Evolutionary conservation across 108 stramenopile species (phyloP), one percentile per base, ranked within the genome.

Genomic region (Cylindrotheca fusiformis): DNA sequence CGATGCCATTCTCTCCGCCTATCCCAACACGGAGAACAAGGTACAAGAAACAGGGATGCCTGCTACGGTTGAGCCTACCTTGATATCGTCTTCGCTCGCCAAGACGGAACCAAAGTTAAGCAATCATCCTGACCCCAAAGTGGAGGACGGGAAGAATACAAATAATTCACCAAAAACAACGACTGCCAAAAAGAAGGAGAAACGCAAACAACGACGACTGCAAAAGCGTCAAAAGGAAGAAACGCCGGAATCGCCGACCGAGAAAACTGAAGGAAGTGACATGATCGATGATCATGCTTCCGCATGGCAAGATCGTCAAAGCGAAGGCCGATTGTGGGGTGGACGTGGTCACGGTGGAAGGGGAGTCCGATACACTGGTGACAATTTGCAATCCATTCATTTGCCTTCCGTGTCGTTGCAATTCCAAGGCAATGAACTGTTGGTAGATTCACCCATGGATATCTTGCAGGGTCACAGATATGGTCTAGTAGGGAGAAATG

Each of bases 401-500:
- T 58, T 85, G 26, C 68, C 79, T 18, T 58, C 48, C 20, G 77
- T 84, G 28, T 69, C 69, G 0, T 33, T 86, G 10, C 63, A 52
- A 33, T 82, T 74, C 27, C 68, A 63, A 27, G 81, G 85, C 26
- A 82, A 77, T 58, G 79, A 80, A 28, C 55, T 86, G 32, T 57
- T 86, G 26, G 65, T 64, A 0, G 71, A 76, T 29, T 74, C 81
- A n/a, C 67, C 58, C 20, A 78, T 82, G 70, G 65, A 77, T 21
- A 78, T 86, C 44, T 62, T 68, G 5, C 56, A 75, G 12, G 83
- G 86, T 0, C 81, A 83, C 55, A 53, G 81, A 29, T 96, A 94
- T 65, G 95, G 88, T 0, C 19, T 72, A 27, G 24, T 68, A 25
- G 91, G 91, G 0, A 60, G 79, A 36, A 96, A 96, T 72, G 95